Base-by-base conservation (phyloP, 2,329 filamentous ascomycete species). In the Cladosporium sp. region DNA sequence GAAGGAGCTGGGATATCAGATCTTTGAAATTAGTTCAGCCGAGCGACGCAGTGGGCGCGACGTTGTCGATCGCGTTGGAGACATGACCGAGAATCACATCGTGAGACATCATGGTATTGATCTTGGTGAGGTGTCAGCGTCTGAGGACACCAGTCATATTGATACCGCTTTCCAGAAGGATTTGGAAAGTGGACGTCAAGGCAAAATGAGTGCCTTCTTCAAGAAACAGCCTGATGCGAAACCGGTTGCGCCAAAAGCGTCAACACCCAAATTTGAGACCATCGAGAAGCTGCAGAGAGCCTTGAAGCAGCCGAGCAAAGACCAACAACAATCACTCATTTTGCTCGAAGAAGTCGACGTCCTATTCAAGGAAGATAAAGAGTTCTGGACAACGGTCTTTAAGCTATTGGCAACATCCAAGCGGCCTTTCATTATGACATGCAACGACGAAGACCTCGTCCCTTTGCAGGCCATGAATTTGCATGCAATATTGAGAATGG, bases 11-110 rank as follows among this genome's bases (percentile, higher is more conserved):
- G 91, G 84, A 1, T 97, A 95, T 69, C 92, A 96, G 68, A 84
- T 99, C 1, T 99, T 99, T 65, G 94, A 99, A 73, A 92, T 99
- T 70, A 95, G 96, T 68, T 78, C 93, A 0, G 85, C 90, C 61
- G 90, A 85, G 65, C 86, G 92, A 52, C 83, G 94, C 62, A 96
- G 85, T 69, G 93, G 92, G 34, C 94, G 88, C 71, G 94, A 99
- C 67, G 86, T 99, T 50, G 72, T 96, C 36, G 94, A 99, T 67
- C 90, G 84, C 66, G 90, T 99, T 45, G 95, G 94, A 40, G 92
- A 99, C 73, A 97, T 99, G 93, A 94, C 92, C 3, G 87, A 88
- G 61, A 97, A 99, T 67, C 94, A 99, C 73, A 82, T 96, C 1
- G 93, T 99, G 19, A 85, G 86, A 63, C 80, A 80, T 43, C 69